These are phyloP conservation scores for Botrytis fragariae DNA, from an alignment of 2,329 filamentous ascomycete species.

Conservation along the genomic window DNA sequence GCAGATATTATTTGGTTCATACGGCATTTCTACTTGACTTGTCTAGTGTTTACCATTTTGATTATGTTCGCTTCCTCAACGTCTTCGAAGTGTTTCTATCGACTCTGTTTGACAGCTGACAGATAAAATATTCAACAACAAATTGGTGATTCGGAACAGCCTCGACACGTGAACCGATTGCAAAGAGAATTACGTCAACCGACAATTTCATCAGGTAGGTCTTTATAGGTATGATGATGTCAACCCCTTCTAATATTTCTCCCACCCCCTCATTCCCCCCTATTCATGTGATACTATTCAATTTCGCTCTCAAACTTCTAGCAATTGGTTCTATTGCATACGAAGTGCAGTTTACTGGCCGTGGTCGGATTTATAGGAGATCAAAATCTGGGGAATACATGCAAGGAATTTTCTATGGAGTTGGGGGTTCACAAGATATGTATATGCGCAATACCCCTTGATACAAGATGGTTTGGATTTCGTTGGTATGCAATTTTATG, in stretches of 20 bases:
- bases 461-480: conserved; percentile 6
- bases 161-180: not conserved
- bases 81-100: conserved; percentile 15
- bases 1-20: not conserved
- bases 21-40: conserved; percentile 12
- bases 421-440: conserved; percentile 12
- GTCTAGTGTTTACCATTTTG: not conserved
- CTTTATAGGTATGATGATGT: conserved; percentile 32
- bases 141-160: not conserved
- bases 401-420: not conserved
- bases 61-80: not conserved
- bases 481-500: not conserved
- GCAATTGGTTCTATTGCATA: conserved; percentile 27
- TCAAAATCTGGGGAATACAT: conserved; percentile 8
- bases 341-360: conserved; percentile 24
- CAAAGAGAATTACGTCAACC: not conserved
- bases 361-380: conserved; percentile 1
- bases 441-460: conserved; percentile 17
- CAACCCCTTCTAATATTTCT: conserved; percentile 19
- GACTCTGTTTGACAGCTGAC: conserved; percentile 1
- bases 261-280: conserved; percentile 17
- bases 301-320: conserved; percentile 25
- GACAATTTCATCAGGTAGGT: conserved; percentile 28
- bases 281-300: conserved; percentile 26
- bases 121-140: not conserved